Percentiles rank a stretch among this genome's conserved stretches.
Conservation (phyloP, 306 rosid species). For the Alnus rubra region DNA sequence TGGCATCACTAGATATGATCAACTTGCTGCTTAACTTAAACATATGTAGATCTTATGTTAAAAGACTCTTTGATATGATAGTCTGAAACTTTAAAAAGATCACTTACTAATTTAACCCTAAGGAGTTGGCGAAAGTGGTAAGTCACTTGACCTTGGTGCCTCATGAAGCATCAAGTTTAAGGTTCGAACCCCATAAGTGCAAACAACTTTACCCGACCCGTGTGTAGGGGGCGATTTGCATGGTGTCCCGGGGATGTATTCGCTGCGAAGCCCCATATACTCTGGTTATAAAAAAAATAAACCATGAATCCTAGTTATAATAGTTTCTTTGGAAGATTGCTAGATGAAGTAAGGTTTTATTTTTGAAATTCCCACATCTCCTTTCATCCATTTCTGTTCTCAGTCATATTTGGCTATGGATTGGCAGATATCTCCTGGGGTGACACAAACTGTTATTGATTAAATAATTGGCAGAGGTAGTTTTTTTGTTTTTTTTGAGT, state of each 20-base stretch:
- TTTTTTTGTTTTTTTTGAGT: not conserved
- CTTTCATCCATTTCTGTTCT: not conserved
- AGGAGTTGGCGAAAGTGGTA: too few relatives aligned
- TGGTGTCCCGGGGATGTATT: too few relatives aligned
- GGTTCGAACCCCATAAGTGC: too few relatives aligned
- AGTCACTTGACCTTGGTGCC: too few relatives aligned
- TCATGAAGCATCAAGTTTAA: too few relatives aligned
- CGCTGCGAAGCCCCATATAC: too few relatives aligned
- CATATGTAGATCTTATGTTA: not conserved
- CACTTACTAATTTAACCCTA: not conserved
- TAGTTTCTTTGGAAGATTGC: not conserved
- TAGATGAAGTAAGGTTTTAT: not conserved
- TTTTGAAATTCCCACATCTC: not conserved
- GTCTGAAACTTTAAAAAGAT: not conserved
- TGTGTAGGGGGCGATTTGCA: too few relatives aligned
- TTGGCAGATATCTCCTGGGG: not conserved
- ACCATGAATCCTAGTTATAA: not conserved
- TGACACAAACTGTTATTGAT: not conserved
- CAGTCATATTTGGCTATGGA: not conserved
- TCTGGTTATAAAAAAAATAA: not conserved
- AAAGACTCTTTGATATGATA: not conserved
- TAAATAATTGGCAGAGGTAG: not conserved
- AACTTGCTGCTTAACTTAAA: not conserved
- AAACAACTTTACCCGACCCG: too few relatives aligned
- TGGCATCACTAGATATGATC: not conserved